phyloP scores from a whole-genome alignment of 2,329 filamentous ascomycete genomes.

The Capronia americana region DNA sequence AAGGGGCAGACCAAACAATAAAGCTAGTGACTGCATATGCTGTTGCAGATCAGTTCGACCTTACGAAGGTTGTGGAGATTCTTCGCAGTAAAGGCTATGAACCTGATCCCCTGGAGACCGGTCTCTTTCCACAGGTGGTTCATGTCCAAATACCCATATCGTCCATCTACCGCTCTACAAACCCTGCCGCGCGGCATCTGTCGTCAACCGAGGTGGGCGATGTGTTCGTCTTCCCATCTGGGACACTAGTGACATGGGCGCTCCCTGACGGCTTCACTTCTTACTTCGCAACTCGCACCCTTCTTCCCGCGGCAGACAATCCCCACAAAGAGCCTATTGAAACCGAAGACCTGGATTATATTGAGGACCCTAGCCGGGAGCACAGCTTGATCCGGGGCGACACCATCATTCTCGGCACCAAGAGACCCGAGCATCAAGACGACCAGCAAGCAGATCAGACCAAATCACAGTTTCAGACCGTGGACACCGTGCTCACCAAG shows the following conservation, averaged over 20 bases:
- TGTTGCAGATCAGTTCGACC: conserved; percentile 70
- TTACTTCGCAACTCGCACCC: conserved; percentile 71
- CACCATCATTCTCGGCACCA: conserved; percentile 85
- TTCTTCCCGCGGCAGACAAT: conserved; percentile 77
- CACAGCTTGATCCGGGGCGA: conserved; percentile 83
- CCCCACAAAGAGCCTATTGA: conserved; percentile 76
- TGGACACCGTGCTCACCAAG: conserved; percentile 79
- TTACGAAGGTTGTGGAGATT: conserved; percentile 63
- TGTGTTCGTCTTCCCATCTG: conserved; percentile 94
- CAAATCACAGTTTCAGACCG: conserved; percentile 43
- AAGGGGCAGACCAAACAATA: conserved; percentile 44
- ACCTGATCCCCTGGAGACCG: conserved; percentile 67
- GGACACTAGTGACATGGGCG: conserved; percentile 91
- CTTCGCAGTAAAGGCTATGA: conserved; percentile 65
- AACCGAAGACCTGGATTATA: conserved; percentile 87
- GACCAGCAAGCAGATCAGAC: conserved; percentile 30
- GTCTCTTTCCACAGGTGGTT: conserved; percentile 69
- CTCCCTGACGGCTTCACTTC: conserved; percentile 76
- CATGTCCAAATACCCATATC: conserved; percentile 62
- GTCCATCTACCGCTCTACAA: conserved; percentile 52
- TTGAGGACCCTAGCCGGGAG: conserved; percentile 74
- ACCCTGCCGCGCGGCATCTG: conserved; percentile 48
- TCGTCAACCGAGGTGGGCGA: conserved; percentile 68
- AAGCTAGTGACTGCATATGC: conserved; percentile 69
- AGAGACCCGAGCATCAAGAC: conserved; percentile 46